phyloP scores from a whole-genome alignment of 2,329 filamentous ascomycete genomes.

The Fusarium duplospermum region DNA sequence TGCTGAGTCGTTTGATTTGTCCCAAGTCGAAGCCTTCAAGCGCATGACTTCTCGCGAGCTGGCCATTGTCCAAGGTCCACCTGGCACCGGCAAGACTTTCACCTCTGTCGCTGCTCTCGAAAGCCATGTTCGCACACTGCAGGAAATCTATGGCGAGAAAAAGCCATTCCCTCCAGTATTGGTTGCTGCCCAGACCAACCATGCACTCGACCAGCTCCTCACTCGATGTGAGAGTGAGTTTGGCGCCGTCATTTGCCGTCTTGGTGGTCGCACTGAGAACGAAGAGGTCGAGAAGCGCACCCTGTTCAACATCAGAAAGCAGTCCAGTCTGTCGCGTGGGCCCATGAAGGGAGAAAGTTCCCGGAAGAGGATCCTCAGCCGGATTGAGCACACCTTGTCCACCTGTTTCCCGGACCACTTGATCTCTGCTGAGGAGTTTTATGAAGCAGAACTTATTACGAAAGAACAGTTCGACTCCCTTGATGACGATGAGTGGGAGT shows the following conservation, averaged over 20 bases:
- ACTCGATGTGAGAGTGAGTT: constrained; percentile 62
- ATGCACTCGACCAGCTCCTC: constrained; percentile 87
- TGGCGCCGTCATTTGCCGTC: constrained; percentile 66
- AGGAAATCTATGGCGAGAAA: constrained; percentile 56
- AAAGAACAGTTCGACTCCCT: constrained; percentile 70
- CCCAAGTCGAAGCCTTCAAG: constrained; percentile 76
- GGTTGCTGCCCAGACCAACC: constrained; percentile 88
- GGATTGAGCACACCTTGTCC: constrained; percentile 21
- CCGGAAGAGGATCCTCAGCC: constrained; percentile 17
- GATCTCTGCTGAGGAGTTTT: constrained; percentile 66
- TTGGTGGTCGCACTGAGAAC: constrained; percentile 77
- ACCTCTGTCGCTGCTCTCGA: constrained; percentile 78
- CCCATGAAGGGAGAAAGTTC: constrained; percentile 8
- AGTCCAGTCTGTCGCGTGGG: constrained; percentile 22
- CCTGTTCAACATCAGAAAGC: constrained; percentile 69
- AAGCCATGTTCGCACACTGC: constrained; percentile 63
- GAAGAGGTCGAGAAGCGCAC: constrained; percentile 73
- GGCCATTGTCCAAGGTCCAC: constrained; percentile 86
- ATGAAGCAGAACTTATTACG: constrained; percentile 68
- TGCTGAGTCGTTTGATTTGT: constrained; percentile 68
- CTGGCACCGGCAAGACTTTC: constrained; percentile 80
- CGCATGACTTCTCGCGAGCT: constrained; percentile 78
- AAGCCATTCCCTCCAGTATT: constrained; percentile 68
- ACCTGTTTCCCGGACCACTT: constrained; percentile 54
- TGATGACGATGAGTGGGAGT: constrained; percentile 40